These are phyloP conservation scores for Amaranthus tricolor DNA, from an alignment of 179 eudicot genomes.

Conservation along the genomic window DNA sequence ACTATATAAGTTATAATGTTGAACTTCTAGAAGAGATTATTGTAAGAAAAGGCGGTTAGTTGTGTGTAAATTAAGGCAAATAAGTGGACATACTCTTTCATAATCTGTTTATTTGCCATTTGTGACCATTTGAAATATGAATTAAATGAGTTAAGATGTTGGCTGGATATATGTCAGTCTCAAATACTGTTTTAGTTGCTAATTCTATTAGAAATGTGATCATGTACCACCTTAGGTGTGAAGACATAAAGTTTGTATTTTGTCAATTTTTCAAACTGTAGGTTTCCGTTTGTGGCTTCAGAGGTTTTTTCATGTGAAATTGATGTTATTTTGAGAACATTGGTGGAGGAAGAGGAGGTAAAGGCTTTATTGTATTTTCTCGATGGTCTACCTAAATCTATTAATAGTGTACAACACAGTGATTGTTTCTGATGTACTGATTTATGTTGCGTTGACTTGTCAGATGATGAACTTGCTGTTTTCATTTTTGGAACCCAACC, in stretches of 20 bases:
- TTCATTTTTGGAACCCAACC: conserved; percentile 87
- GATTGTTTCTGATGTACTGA: conserved; percentile 13
- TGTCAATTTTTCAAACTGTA: conserved; percentile 24
- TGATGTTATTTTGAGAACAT: conserved; percentile 91
- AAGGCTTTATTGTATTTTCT: neutral
- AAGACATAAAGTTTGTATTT: neutral
- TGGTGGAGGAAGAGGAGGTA: conserved; percentile 98
- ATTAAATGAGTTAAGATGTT: conserved; percentile 7
- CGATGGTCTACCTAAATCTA: neutral
- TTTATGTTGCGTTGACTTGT: conserved; percentile 7
- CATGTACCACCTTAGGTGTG: neutral
- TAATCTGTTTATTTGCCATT: conserved; percentile 10
- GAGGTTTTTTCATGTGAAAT: conserved; percentile 98
- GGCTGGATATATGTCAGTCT: neutral
- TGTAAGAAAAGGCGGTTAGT: too few relatives aligned
- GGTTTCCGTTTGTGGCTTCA: conserved; percentile 93
- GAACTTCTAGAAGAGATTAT: too few relatives aligned
- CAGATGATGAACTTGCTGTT: conserved; percentile 94
- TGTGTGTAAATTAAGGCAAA: too few relatives aligned
- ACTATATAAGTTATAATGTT: too few relatives aligned
- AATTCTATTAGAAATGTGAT: neutral
- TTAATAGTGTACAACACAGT: neutral
- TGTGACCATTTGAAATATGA: neutral
- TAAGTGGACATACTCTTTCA: neutral
- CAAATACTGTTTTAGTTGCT: neutral